phyloP scores from a whole-genome alignment of 495 filamentous ascomycete species.

The Mycothermus thermophilus region DNA sequence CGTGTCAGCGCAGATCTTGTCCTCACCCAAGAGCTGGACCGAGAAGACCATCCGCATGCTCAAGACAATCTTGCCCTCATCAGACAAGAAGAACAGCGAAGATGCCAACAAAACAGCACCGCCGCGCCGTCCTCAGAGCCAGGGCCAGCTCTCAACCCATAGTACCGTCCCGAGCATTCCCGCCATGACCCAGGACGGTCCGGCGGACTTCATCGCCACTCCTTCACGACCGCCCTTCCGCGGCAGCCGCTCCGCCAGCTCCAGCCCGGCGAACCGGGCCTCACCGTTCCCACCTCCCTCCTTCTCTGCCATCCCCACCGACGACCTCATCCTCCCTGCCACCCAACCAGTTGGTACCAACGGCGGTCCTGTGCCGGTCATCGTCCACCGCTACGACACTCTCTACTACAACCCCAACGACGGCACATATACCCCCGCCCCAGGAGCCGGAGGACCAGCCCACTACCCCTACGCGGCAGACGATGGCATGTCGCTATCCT shows the following conservation, averaged over 20 bases:
- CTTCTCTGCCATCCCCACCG: conserved; percentile 9
- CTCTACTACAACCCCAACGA: too few species aligned
- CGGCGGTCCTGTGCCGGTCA: too few species aligned
- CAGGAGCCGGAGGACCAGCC: too few species aligned
- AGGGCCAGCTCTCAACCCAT: too few species aligned
- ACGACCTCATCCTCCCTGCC: conserved; percentile 6
- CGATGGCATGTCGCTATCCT: conserved; percentile 14
- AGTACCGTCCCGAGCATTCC: too few species aligned
- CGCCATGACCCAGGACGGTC: too few species aligned
- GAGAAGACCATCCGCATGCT: conserved; percentile 18
- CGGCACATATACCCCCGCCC: too few species aligned
- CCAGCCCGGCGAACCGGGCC: conserved; percentile 11
- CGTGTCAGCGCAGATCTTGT: conserved; percentile 10
- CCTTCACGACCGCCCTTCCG: conserved; percentile 15
- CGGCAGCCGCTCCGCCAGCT: conserved; percentile 17
- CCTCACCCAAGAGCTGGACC: conserved; percentile 18
- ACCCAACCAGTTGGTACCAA: neutral
- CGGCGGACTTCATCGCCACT: conserved; percentile 3
- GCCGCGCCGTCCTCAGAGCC: too few species aligned
- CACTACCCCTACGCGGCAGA: too few species aligned
- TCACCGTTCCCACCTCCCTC: conserved; percentile 20
- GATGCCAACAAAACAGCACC: neutral
- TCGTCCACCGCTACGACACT: too few species aligned
- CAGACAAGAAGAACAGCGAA: neutral
- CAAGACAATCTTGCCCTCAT: conserved; percentile 18